Evolutionary conservation across 108 stramenopile genomes (phyloP).

Genomic region (Poteriospumella lacustris): DNA sequence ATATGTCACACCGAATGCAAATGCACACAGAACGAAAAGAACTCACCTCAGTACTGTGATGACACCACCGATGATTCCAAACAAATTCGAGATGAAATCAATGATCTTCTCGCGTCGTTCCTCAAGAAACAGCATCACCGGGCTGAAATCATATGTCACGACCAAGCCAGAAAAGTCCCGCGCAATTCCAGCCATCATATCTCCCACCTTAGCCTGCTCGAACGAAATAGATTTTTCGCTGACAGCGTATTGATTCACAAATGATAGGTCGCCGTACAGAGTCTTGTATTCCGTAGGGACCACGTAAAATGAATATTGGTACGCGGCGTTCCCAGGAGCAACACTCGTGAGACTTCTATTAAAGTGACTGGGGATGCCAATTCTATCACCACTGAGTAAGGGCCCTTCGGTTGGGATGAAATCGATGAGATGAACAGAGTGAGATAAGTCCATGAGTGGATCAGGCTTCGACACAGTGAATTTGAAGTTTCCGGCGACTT

Average conservation of each 20-base stretch:
- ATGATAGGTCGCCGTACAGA: neutral
- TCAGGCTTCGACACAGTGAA: neutral
- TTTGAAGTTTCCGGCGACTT: neutral
- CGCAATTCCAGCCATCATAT: neutral
- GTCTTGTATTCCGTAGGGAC: neutral
- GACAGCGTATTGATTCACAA: neutral
- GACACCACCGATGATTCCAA: neutral
- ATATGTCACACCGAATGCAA: neutral
- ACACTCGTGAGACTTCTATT: too few relatives aligned
- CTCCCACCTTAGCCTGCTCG: neutral
- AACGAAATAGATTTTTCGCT: neutral
- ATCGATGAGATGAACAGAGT: neutral
- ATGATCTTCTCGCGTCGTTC: neutral
- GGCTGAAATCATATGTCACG: neutral
- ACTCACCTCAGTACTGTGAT: neutral
- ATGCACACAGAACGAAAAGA: neutral
- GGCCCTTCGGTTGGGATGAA: neutral
- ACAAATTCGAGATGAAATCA: neutral
- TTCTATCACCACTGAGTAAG: neutral
- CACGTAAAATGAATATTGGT: neutral
- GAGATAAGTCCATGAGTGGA: neutral
- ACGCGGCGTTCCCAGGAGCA: neutral
- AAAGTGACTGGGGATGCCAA: too few relatives aligned
- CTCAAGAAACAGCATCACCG: neutral
- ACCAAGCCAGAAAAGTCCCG: neutral